Conservation (phyloP, 352 stramenopile species). For the Pythium phragmiticola region DNA sequence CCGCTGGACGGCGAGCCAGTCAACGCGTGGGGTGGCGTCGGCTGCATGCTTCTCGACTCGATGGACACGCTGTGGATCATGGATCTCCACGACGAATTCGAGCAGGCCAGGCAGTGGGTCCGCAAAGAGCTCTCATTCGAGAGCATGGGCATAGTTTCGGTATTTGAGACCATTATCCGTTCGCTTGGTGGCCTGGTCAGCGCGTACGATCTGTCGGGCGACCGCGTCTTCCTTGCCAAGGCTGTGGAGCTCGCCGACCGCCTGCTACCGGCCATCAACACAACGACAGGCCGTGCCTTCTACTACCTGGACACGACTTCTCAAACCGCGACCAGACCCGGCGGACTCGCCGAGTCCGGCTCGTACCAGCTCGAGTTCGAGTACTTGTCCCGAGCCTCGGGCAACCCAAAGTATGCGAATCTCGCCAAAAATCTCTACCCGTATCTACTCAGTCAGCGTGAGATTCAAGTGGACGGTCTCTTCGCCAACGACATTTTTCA, state of each 20-base stretch:
- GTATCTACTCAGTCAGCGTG: conserved; percentile 23
- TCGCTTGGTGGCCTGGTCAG: conserved; percentile 96
- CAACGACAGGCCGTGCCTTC: conserved; percentile 86
- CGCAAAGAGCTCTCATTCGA: conserved; percentile 75
- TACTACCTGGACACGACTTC: conserved; percentile 85
- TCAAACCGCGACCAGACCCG: conserved; percentile 49
- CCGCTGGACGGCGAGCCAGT: conserved; percentile 56
- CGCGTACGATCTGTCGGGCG: conserved; percentile 91
- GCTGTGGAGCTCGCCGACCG: conserved; percentile 91
- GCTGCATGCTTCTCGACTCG: conserved; percentile 92
- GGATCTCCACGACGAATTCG: conserved; percentile 90
- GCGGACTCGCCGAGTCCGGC: conserved; percentile 62
- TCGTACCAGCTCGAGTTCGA: conserved; percentile 86
- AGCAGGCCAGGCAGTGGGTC: conserved; percentile 87
- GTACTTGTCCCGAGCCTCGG: conserved; percentile 76
- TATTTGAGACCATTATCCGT: conserved; percentile 99
- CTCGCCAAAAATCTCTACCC: conserved; percentile 70
- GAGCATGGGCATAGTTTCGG: conserved; percentile 83
- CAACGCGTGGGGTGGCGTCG: conserved; percentile 90
- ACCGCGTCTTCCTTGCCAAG: conserved; percentile 90
- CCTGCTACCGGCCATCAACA: conserved; percentile 90
- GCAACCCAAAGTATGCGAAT: conserved; percentile 68
- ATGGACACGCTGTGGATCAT: conserved; percentile 98
- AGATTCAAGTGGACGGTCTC: conserved; percentile 75
- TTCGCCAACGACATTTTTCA: conserved; percentile 79